These are phyloP conservation scores for Hypoxylon intermedium DNA, from an alignment of 495 filamentous ascomycete species.

Conservation along the genomic window DNA sequence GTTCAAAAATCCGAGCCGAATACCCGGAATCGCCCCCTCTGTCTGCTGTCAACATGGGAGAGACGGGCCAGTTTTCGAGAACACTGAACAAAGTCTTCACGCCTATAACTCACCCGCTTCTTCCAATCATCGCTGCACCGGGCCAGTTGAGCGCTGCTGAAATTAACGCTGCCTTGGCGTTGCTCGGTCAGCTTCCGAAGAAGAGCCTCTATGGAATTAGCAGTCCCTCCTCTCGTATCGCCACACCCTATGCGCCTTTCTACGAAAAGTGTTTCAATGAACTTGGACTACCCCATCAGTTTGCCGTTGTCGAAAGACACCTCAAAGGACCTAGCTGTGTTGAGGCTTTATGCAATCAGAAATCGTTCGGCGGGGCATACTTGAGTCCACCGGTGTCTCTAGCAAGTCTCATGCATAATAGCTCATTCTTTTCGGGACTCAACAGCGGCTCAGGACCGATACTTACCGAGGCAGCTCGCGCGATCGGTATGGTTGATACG, in stretches of 20 bases:
- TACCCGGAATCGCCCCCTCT: slow-evolving; percentile 70
- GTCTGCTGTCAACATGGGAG: slow-evolving; percentile 87
- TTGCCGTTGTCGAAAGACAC: slow-evolving; percentile 75
- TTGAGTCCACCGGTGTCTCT: slow-evolving; percentile 72
- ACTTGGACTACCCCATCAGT: slow-evolving; percentile 79
- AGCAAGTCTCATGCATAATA: slow-evolving; percentile 46
- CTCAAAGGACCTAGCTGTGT: slow-evolving; percentile 63
- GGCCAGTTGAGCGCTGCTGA: slow-evolving; percentile 83
- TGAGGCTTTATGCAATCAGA: slow-evolving; percentile 71
- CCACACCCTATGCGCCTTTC: slow-evolving; percentile 78
- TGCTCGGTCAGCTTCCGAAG: slow-evolving; percentile 80
- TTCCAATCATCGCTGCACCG: slow-evolving; percentile 84
- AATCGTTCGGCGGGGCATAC: slow-evolving; percentile 79
- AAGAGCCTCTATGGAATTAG: slow-evolving; percentile 81
- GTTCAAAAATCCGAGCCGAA: slow-evolving; percentile 71
- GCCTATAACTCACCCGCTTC: slow-evolving; percentile 81
- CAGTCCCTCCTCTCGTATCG: slow-evolving; percentile 62
- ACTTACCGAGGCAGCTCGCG: slow-evolving; percentile 73
- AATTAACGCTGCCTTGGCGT: slow-evolving; percentile 78
- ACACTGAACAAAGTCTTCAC: slow-evolving; percentile 84
- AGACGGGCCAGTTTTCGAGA: slow-evolving; percentile 79
- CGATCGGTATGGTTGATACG: slow-evolving; percentile 81
- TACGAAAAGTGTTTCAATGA: slow-evolving; percentile 91
- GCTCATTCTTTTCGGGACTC: slow-evolving; percentile 50
- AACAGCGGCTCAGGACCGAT: slow-evolving; percentile 64